Conservation (phyloP, 2,329 filamentous ascomycete species). For the Fusarium dlaminii region DNA sequence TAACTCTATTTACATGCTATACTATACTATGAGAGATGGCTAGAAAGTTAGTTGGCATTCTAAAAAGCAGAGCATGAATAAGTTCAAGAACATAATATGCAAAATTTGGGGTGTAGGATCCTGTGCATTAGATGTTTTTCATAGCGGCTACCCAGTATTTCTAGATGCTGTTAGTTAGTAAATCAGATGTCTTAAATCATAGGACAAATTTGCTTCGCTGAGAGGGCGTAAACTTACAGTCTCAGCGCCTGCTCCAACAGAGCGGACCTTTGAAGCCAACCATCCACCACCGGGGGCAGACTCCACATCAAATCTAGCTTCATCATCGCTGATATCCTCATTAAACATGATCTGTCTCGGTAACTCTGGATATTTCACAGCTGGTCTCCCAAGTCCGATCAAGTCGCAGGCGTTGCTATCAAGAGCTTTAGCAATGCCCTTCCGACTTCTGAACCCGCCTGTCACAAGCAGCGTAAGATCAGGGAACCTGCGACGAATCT, state of each 20-base stretch:
- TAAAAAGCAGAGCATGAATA: too few relatives aligned
- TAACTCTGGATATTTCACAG: background rate
- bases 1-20: too few relatives aligned
- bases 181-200: fast-evolving
- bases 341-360: background rate
- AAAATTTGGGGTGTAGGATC: too few relatives aligned
- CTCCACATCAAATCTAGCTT: background rate
- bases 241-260: background rate
- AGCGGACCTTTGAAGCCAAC: background rate
- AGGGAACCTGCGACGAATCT: background rate
- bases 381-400: background rate
- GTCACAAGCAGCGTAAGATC: background rate
- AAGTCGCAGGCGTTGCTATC: background rate
- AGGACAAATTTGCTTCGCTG: background rate
- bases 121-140: fast-evolving
- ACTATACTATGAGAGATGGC: too few relatives aligned
- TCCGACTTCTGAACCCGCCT: background rate
- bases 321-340: fast-evolving
- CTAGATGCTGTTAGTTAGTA: background rate
- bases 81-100: too few relatives aligned
- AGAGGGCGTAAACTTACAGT: background rate
- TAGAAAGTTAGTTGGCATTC: too few relatives aligned
- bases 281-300: background rate
- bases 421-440: background rate
- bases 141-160: background rate